Conservation (phyloP, 495 filamentous ascomycete species). For the Chaetomidium leptoderma region DNA sequence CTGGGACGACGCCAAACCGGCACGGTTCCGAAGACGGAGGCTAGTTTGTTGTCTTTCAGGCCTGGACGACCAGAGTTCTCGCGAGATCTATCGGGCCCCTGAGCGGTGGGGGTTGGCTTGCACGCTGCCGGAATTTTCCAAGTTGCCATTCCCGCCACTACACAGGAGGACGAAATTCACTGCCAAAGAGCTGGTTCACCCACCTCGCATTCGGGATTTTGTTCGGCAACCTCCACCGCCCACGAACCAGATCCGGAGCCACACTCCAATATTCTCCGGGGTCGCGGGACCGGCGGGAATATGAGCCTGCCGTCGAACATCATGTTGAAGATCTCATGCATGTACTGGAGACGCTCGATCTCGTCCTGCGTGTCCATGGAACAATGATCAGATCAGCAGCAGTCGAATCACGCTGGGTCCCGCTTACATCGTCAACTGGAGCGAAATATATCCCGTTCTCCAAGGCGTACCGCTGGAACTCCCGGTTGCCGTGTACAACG, state of each 20-base stretch:
- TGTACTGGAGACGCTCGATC: conserved; percentile 64
- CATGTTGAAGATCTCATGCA: conserved; percentile 65
- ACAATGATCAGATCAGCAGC: conserved; percentile 11
- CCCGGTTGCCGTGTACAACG: conserved; percentile 60
- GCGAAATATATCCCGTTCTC: conserved; percentile 69
- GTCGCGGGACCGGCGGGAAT: conserved; percentile 66
- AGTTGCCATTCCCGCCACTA: no score
- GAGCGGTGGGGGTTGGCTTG: background rate
- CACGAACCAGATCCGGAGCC: conserved; percentile 62
- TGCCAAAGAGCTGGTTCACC: conserved; percentile 25
- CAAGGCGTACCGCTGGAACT: conserved; percentile 70
- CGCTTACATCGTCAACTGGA: conserved; percentile 78
- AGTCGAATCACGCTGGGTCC: conserved; percentile 11
- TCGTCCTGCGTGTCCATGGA: conserved; percentile 60
- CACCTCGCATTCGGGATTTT: conserved; percentile 72
- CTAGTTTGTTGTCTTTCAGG: background rate
- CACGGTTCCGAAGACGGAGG: background rate
- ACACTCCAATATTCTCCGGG: conserved; percentile 70
- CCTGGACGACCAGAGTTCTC: background rate
- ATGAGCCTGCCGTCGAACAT: conserved; percentile 74
- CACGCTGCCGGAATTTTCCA: background rate
- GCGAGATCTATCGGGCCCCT: background rate
- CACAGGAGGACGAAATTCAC: background rate
- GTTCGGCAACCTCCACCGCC: conserved; percentile 50
- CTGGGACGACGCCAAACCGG: background rate